Evolutionary conservation across 805 yeast genomes (phyloP).

Genomic region (Danielia reshetovae): DNA sequence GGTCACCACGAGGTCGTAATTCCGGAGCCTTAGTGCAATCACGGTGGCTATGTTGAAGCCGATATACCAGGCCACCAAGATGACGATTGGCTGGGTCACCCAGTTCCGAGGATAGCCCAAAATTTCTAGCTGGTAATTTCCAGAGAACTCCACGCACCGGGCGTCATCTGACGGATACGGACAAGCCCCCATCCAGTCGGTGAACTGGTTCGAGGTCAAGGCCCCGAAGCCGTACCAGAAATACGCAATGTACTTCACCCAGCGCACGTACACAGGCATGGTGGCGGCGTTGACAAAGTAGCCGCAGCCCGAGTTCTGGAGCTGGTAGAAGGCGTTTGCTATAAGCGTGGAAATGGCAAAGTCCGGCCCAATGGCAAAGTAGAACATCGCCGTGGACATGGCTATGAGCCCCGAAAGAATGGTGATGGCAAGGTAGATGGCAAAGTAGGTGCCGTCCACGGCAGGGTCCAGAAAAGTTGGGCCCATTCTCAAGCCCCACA

Average conservation of each 20-base stretch:
- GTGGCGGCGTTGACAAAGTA: conserved; percentile 68
- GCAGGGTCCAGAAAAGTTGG: conserved; percentile 4
- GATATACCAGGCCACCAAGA: conserved; percentile 53
- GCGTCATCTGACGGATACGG: conserved; percentile 35
- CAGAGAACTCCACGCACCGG: conserved; percentile 44
- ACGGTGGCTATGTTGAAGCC: conserved; percentile 51
- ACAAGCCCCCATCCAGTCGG: conserved; percentile 59
- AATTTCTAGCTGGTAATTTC: conserved; percentile 47
- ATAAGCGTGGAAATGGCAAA: conserved; percentile 58
- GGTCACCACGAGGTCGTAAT: conserved; percentile 52
- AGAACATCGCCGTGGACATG: conserved; percentile 49
- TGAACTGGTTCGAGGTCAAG: conserved; percentile 58
- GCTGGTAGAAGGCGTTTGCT: conserved; percentile 61
- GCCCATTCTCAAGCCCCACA: conserved; percentile 61
- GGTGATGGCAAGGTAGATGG: conserved; percentile 56
- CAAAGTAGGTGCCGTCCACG: conserved; percentile 36
- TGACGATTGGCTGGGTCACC: conserved; percentile 62
- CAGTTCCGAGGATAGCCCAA: conserved; percentile 65
- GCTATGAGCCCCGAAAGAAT: conserved; percentile 55
- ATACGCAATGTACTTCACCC: conserved; percentile 76
- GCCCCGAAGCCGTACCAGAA: conserved; percentile 80
- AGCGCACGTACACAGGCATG: conserved; percentile 81
- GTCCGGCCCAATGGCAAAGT: conserved; percentile 56
- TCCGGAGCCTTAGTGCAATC: conserved; percentile 43
- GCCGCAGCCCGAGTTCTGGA: conserved; percentile 78